These are phyloP conservation scores for Flaveria floridana DNA, from an alignment of 140 eudicot species.

Conservation along the genomic window DNA sequence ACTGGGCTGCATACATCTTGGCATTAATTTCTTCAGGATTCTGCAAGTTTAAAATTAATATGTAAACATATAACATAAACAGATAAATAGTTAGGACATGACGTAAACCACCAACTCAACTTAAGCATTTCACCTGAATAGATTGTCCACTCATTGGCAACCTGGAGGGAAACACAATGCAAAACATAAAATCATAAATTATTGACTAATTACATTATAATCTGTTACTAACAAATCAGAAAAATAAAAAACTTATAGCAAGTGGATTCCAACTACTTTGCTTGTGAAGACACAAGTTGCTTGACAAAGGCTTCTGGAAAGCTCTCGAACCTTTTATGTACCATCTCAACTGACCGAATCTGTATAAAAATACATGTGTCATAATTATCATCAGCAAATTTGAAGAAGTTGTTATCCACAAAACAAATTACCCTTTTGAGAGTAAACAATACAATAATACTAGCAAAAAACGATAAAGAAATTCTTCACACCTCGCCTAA, in stretches of 20 bases:
- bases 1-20: conserved; percentile 77
- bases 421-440: not conserved
- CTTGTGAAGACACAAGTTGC: conserved; percentile 70
- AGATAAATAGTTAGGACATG: conserved; percentile 4
- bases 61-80: conserved; percentile 18
- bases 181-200: conserved; percentile 19
- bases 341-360: conserved; percentile 98
- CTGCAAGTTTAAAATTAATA: conserved; percentile 35
- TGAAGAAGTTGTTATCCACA: not conserved
- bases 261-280: conserved; percentile 46
- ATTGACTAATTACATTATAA: not conserved
- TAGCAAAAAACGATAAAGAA: conserved; percentile 9
- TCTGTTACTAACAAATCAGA: not conserved
- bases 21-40: conserved; percentile 52
- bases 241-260: not conserved
- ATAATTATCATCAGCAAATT: conserved; percentile 22
- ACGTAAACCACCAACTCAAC: conserved; percentile 7
- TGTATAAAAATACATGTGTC: conserved; percentile 26
- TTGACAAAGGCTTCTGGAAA: conserved; percentile 93
- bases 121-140: conserved; percentile 54
- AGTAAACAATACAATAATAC: conserved; percentile 1
- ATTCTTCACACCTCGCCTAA: conserved; percentile 78
- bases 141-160: conserved; percentile 53
- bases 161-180: conserved; percentile 46
- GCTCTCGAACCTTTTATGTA: conserved; percentile 92